phyloP scores from a whole-genome alignment of 352 stramenopile genomes.

The Globisporangium cystogenes region DNA sequence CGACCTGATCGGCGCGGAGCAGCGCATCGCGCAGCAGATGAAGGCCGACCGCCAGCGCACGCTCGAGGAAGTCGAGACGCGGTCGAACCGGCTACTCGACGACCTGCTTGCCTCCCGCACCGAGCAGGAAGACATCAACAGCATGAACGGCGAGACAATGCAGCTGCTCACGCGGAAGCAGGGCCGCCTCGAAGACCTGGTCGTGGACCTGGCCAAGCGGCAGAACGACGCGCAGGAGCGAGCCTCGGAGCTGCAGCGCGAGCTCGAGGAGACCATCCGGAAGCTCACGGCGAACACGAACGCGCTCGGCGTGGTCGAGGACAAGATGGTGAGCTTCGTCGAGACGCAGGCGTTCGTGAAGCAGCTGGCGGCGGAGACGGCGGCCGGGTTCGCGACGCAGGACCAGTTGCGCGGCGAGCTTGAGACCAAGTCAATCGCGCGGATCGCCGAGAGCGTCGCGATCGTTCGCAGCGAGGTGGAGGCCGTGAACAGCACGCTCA shows the following conservation, averaged over 20 bases:
- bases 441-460: constrained; percentile 47
- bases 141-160: constrained; percentile 57
- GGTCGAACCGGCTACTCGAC: constrained; percentile 63
- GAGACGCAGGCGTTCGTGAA: constrained; percentile 43
- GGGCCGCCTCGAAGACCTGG: constrained; percentile 40
- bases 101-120: constrained; percentile 48
- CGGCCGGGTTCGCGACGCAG: constrained; percentile 26
- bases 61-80: constrained; percentile 51
- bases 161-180: constrained; percentile 51
- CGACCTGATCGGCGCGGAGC: constrained; percentile 69
- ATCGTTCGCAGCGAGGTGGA: constrained; percentile 43
- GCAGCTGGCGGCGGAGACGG: constrained; percentile 34
- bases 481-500: constrained; percentile 40
- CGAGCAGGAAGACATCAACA: constrained; percentile 85
- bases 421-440: constrained; percentile 41
- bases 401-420: constrained; percentile 46
- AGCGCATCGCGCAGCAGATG: constrained; percentile 72
- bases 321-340: constrained; percentile 53
- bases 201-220: constrained; percentile 48
- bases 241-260: constrained; percentile 32
- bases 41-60: constrained; percentile 50
- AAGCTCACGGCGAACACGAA: constrained; percentile 38
- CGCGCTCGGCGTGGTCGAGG: constrained; percentile 34
- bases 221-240: constrained; percentile 31
- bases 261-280: constrained; percentile 48